Base-by-base conservation (phyloP, 2,329 filamentous ascomycete species). In the Fusarium guadeloupense region DNA sequence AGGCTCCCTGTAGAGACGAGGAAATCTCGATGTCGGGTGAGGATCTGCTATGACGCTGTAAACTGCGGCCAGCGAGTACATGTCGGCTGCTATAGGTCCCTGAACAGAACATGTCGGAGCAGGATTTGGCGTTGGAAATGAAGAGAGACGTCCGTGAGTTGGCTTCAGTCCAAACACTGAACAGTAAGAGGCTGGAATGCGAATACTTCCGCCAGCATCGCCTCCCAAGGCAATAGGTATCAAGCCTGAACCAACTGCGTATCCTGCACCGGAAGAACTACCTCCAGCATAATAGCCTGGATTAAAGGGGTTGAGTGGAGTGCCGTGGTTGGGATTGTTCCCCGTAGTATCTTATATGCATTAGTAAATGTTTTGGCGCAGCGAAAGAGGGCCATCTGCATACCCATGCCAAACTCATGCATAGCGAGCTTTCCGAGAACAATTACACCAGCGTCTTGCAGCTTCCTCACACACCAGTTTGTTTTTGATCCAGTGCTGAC, bases 281-380 rank as follows among this genome's bases (percentile, higher is more conserved):
- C 91, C 91, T 38, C 91, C 90, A 3, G 86, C 85, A 74, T 94
- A 95, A 76, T 92, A 94, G 2, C 78, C 71, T 1, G 77, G 72
- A 70, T 93, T 91, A 73, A 91, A 87, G 0, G 91, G 91, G 69
- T 94, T 94, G n/a, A 82, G 80, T 0, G 91, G 90, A 0, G 91
- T 93, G 40, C 90, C 90, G 63, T 84, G 83, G 48, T 82, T 84
- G 3, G 87, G 85, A 66, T 93, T 93, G 75, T 90, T 91, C 70
- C 91, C 91, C 4, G 88, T 89, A 0, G 89, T 91, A 67, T 91
- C 87, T 85, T 19, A 28, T 6, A 17, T 4, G 19, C 6, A 20
- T 68, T 19, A 71, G 51, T 44, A 9, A 20, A 28, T n/a, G 17
- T n/a, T 16, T 9, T 1, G 3, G n/a, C 25, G 21, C 13, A 3